Base-by-base conservation (phyloP, 176 grass and related monocot genomes). In the Triticum timopheevii region DNA sequence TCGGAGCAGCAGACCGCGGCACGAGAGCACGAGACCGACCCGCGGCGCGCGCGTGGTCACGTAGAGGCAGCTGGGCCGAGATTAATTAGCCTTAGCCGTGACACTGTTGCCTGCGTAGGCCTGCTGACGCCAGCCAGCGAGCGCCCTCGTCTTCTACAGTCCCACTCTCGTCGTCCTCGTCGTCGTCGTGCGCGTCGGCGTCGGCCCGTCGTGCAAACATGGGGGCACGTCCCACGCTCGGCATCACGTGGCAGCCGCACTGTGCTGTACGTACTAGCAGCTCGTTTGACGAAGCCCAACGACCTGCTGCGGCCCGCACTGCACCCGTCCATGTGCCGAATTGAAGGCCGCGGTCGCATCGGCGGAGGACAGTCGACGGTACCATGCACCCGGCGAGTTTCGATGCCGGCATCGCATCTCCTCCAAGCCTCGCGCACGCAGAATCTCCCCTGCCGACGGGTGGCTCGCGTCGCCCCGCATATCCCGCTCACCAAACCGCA, bases 401-500 rank as follows among this genome's bases (percentile, higher is more conserved):
- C 77, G 77, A 25, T 61, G 81, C 78, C 63, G 33, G 79, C 79
- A 88, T 76, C 79, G 79, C 79, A 88, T 76, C 79, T 73, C 39
- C 78, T 73, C 40, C 13, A 52, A n/a, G 15, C 58, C 35, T 65
- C 65, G 4, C 79, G 80, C 86, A 24, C 79, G 80, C 86, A 23
- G 86, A 88, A 78, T 88, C 87, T 84, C n/a, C n/a, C 15, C 6
- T 22, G 22, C 13, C 16, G 25, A 69, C 10, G 80, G 65, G 2
- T 34, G 80, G 44, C 3, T 49, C 65, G 66, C 3, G 20, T 56
- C 8, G 24, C 16, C 25, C 39, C 39, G 79, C 61, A 45, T 38
- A 44, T 80, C 59, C 59, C n/a, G 39, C 13, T 25, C 59, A 64
- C 59, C 59, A 20, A 11, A 74, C 39, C 20, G 50, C 50, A 54